phyloP scores from a whole-genome alignment of 2,329 filamentous ascomycete genomes.

The Tolypocladium pustulatum region DNA sequence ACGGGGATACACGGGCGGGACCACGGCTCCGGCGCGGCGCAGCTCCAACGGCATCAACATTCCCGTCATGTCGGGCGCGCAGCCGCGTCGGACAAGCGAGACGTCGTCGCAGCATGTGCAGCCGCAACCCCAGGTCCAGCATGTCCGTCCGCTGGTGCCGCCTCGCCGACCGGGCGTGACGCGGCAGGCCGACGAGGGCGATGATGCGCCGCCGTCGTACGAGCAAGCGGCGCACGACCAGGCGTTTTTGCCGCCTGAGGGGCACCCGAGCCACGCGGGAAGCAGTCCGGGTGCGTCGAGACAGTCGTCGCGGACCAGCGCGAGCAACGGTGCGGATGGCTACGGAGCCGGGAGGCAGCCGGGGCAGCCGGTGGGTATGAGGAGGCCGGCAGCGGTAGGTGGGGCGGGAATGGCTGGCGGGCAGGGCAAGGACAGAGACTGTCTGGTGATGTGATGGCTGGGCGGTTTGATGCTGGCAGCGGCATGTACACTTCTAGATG shows the following conservation, averaged over 20 bases:
- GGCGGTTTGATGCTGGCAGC: background rate
- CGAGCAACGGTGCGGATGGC: background rate
- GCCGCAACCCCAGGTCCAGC: conserved; percentile 6
- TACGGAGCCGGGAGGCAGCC: conserved; percentile 1
- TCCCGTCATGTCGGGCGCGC: conserved; percentile 3
- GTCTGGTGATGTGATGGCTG: conserved; percentile 33
- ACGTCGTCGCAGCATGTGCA: conserved; percentile 1
- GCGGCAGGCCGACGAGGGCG: conserved; percentile 24
- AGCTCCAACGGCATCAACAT: conserved; percentile 12
- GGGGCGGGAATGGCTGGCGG: conserved; percentile 9
- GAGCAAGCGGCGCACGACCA: conserved; percentile 43
- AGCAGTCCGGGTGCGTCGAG: conserved; percentile 18
- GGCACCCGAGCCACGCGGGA: conserved; percentile 37
- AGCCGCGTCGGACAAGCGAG: conserved; percentile 2
- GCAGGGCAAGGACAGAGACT: conserved; percentile 23
- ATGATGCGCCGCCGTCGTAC: conserved; percentile 47
- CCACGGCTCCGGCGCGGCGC: conserved; percentile 8
- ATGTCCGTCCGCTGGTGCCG: conserved; percentile 32
- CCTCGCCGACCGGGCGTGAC: conserved; percentile 25
- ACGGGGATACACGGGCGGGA: conserved; percentile 1
- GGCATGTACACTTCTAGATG: background rate
- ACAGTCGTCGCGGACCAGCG: conserved; percentile 3
- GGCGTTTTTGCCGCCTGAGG: conserved; percentile 40
- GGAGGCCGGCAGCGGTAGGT: conserved; percentile 10
- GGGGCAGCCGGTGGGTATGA: conserved; percentile 11